Evolutionary conservation across 495 filamentous ascomycete species (phyloP), one percentile per base, ranked within the genome.

Genomic region (Trichoderma orchidacearum): DNA sequence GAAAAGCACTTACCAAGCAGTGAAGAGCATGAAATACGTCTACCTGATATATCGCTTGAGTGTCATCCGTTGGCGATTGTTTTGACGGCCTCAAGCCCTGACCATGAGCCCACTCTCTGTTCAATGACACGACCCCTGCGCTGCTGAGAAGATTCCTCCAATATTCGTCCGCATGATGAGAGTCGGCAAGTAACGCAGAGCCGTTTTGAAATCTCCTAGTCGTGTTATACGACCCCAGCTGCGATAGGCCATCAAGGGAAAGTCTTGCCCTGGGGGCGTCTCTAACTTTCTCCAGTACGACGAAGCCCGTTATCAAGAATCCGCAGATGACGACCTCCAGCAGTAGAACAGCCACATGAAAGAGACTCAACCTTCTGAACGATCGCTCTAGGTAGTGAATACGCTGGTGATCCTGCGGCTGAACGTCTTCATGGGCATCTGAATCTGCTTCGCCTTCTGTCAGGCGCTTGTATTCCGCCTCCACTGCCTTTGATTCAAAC

Each of bases 21-120:
- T 54, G 51, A 29, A 54, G 29, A 3, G 51, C 28, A 32, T 54
- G 51, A 28, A 54, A 54, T 3, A 54, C 51, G 31, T 31, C 51
- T 3, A 54, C 51, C 18, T 31, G 51, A 18, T 54, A 54, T 15
- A 54, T 54, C 25, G 7, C 31, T 28, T 31, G 25, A 9, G 28
- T 25, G 3, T 1, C 9, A 32, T 31, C 51, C 1, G 30, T 54
- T 21, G 51, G 51, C 6, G 51, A 54, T 18, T 36, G 34, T 4
- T 0, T n/a, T 15, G 34, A 36, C 13, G 34, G 34, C 34, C 34
- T 36, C 4, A 36, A 15, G 13, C 34, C 34, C 17, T 36, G 34
- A 4, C 13, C 17, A 4, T n/a, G 3, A 6, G 34, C 34, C 34
- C 34, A 36, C 17, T 36, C 34, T 15, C 12, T 36, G 3, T 11